Percentiles rank a stretch among this genome's conserved stretches.
Evolutionary conservation across 1,284 basidiomycete genomes (phyloP).

Genomic region (Cutaneotrichosporon spelunceum): DNA sequence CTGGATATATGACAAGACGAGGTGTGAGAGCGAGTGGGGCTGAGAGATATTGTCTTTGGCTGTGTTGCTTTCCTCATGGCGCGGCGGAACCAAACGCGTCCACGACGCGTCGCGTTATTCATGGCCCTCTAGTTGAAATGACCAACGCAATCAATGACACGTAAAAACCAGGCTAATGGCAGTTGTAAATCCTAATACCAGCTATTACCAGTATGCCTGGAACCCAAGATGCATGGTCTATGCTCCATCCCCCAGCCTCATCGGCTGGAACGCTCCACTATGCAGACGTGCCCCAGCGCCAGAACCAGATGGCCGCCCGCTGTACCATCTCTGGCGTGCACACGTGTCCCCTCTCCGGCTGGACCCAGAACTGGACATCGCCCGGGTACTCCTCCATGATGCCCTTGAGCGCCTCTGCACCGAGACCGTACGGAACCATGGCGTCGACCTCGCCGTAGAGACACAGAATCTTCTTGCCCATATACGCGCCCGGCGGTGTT

Average conservation of each 20-base stretch:
- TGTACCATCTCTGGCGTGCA: conserved; percentile 47
- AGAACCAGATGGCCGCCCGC: conserved; percentile 46
- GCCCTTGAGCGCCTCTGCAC: conserved; percentile 7
- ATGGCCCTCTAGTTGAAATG: not conserved
- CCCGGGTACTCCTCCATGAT: conserved; percentile 16
- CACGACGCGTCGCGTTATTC: not conserved
- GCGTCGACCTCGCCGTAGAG: conserved; percentile 57
- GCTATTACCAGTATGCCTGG: no score
- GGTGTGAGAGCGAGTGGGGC: conserved; percentile 1
- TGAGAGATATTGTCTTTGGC: not conserved
- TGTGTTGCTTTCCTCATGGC: not conserved
- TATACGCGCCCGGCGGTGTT: conserved; percentile 49
- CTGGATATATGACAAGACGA: not conserved
- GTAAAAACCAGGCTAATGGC: not conserved
- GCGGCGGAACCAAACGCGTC: not conserved
- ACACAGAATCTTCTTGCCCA: conserved; percentile 66
- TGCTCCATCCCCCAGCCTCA: no score
- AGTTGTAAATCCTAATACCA: no score
- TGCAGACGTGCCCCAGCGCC: conserved; percentile 21
- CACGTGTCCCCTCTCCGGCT: conserved; percentile 16
- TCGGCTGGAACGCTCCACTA: not conserved
- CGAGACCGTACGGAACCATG: conserved; percentile 34
- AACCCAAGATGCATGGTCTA: no score
- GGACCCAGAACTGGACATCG: conserved; percentile 13
- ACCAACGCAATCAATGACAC: not conserved